These are phyloP conservation scores for Neopestalotiopsis clavispora DNA, from an alignment of 2,329 filamentous ascomycete species.

Conservation along the genomic window DNA sequence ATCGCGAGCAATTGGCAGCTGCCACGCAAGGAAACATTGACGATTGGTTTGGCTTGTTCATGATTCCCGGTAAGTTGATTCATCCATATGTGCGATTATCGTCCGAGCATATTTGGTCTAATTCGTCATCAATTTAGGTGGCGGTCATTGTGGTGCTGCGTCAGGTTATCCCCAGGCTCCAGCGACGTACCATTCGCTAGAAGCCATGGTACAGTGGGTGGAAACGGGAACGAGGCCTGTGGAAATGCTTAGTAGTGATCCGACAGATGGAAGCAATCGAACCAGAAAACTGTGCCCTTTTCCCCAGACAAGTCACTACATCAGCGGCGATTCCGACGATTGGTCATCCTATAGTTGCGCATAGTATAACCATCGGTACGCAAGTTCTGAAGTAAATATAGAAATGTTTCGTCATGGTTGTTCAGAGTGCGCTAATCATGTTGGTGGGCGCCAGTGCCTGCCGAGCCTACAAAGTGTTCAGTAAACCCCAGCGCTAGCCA, in stretches of 20 bases:
- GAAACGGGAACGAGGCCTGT: constrained; percentile 34
- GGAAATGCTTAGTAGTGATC: constrained; percentile 33
- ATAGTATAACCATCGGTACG: not conserved
- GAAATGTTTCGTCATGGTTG: not conserved
- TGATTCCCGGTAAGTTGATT: constrained; percentile 36
- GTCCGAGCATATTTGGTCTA: too few species aligned
- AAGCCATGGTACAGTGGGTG: constrained; percentile 39
- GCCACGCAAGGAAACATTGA: constrained; percentile 27
- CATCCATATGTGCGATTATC: too few species aligned
- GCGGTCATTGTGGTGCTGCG: constrained; percentile 43
- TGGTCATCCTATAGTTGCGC: constrained; percentile 21
- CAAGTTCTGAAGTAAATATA: not conserved
- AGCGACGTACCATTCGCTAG: constrained; percentile 37
- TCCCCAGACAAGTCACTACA: constrained; percentile 24
- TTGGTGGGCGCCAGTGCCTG: not conserved
- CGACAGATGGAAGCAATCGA: constrained; percentile 32
- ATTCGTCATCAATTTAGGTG: constrained; percentile 8
- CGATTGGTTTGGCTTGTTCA: constrained; percentile 41
- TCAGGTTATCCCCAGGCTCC: constrained; percentile 37
- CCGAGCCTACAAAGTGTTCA: not conserved
- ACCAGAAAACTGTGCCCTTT: constrained; percentile 34
- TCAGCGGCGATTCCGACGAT: constrained; percentile 22
- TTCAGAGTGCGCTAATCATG: not conserved
- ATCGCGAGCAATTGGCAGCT: constrained; percentile 34
- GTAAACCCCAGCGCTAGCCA: not conserved